A percentile compares a stretch with the other conserved stretches of the same genome.
phyloP scores from a whole-genome alignment of 78 protist genomes.

The Chrysochromulina parva region DNA sequence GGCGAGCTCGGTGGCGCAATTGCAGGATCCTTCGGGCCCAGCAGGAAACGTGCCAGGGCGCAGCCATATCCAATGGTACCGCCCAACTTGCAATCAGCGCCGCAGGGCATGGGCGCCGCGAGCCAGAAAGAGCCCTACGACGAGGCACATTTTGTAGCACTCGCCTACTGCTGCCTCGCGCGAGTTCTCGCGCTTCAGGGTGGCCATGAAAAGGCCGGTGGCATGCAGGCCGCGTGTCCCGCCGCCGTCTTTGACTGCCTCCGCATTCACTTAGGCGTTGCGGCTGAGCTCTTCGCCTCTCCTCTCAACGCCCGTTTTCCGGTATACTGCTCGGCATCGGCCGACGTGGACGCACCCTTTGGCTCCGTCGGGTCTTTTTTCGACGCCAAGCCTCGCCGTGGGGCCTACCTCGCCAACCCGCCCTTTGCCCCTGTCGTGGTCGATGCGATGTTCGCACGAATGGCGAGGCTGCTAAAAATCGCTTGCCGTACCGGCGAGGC shows the following conservation, averaged over 20 bases:
- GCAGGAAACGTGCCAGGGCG: no score
- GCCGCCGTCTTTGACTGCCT: neutral
- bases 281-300: constrained; percentile 47
- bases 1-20: no score
- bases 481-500: neutral
- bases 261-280: neutral
- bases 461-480: no score
- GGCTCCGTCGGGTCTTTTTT: constrained; percentile 52
- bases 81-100: no score
- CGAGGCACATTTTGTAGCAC: neutral
- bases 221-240: neutral
- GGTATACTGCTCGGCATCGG: constrained; percentile 19
- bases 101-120: no score
- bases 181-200: neutral
- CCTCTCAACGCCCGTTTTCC: constrained; percentile 33
- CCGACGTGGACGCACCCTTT: constrained; percentile 32
- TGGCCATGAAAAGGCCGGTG: neutral
- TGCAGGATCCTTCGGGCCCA: no score
- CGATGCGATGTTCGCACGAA: no score
- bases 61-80: no score
- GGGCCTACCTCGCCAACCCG: no score
- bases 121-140: no score
- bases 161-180: neutral
- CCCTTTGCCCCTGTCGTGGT: no score
- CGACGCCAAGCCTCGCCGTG: neutral